Conservation (phyloP, 306 rosid genomes). For the Leucaena leucocephala region DNA sequence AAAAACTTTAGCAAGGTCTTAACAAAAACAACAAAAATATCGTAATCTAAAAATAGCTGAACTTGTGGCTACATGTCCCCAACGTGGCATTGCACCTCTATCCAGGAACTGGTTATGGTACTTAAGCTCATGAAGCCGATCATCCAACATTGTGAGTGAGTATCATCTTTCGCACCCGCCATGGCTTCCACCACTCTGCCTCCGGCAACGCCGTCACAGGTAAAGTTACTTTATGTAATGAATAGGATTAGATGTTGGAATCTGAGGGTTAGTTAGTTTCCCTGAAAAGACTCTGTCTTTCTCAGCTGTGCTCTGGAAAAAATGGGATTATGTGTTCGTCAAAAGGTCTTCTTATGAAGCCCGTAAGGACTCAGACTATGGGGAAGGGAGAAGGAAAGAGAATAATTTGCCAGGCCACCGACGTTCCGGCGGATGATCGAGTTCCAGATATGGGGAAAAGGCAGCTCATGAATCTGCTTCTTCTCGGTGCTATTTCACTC, state of each 20-base stretch:
- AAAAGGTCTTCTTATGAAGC: constrained; percentile 50
- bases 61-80: constrained; percentile 44
- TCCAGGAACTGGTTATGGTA: constrained; percentile 35
- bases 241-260: neutral
- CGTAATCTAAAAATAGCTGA: constrained; percentile 3
- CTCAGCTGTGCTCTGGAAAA: constrained; percentile 74
- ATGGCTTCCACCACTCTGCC: constrained; percentile 82
- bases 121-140: neutral
- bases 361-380: constrained; percentile 43
- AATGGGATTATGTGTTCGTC: constrained; percentile 63
- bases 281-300: constrained; percentile 10
- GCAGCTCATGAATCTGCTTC: constrained; percentile 76
- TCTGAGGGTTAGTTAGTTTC: neutral
- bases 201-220: constrained; percentile 75
- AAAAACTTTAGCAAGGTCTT: too few relatives aligned
- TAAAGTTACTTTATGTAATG: neutral
- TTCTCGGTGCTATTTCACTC: constrained; percentile 80
- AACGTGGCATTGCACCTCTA: constrained; percentile 42
- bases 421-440: constrained; percentile 79
- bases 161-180: constrained; percentile 15
- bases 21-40: neutral
- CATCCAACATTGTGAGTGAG: too few relatives aligned
- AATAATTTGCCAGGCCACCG: constrained; percentile 68
- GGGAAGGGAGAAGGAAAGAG: constrained; percentile 64
- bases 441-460: constrained; percentile 94